Evolutionary conservation across 2,329 filamentous ascomycete genomes (phyloP).

Genomic region (Ascochyta rabiei): DNA sequence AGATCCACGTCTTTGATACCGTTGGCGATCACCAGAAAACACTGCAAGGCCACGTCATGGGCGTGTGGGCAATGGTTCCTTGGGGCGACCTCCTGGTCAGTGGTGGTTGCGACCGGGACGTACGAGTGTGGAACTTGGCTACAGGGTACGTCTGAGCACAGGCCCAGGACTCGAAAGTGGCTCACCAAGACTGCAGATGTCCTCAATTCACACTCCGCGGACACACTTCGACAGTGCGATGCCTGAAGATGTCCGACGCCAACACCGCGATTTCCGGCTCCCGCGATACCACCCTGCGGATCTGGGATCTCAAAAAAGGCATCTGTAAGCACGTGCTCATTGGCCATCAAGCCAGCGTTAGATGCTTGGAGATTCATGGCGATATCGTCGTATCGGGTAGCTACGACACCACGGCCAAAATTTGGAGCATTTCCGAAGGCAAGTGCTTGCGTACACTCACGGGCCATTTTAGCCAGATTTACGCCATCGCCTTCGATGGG

Average conservation of each 20-base stretch:
- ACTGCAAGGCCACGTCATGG: conserved; percentile 95
- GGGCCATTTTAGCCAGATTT: conserved; percentile 98
- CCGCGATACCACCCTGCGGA: conserved; percentile 87
- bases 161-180: not conserved
- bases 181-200: conserved; percentile 28
- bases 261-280: conserved; percentile 96
- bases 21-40: conserved; percentile 87
- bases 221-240: conserved; percentile 95
- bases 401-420: conserved; percentile 94
- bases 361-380: conserved; percentile 93
- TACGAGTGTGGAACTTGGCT: conserved; percentile 94
- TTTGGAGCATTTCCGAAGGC: conserved; percentile 97
- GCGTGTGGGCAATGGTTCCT: conserved; percentile 99
- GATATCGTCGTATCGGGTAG: conserved; percentile 97
- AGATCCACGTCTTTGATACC: conserved; percentile 97
- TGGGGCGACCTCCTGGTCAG: conserved; percentile 96
- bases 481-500: conserved; percentile 97
- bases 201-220: conserved; percentile 72
- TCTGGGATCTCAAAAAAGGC: conserved; percentile 92
- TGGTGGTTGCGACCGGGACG: conserved; percentile 94
- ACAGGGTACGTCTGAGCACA: conserved; percentile 70
- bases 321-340: conserved; percentile 90
- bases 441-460: conserved; percentile 87
- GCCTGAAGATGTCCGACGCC: conserved; percentile 94
- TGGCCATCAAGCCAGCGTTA: conserved; percentile 92